These are phyloP conservation scores for Neonectria hederae DNA, from an alignment of 2,329 filamentous ascomycete species.

Conservation along the genomic window DNA sequence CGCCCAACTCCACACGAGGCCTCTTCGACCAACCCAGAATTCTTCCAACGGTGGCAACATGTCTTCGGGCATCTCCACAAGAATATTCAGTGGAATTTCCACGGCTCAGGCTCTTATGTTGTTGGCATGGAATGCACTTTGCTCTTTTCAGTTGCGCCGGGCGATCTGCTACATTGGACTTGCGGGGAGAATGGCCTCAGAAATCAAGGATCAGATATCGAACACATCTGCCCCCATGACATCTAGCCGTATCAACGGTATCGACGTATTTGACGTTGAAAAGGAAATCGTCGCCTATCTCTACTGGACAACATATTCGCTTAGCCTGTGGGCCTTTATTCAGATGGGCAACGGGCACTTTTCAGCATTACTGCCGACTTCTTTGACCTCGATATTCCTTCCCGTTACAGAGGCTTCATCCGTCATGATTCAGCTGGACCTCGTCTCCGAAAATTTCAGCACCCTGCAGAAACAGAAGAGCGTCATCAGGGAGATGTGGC, in stretches of 20 bases:
- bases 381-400: constrained; percentile 42
- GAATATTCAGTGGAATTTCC: constrained; percentile 46
- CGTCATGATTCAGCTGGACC: constrained; percentile 46
- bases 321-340: constrained; percentile 51
- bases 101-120: constrained; percentile 49
- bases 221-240: constrained; percentile 40
- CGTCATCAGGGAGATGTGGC: constrained; percentile 48
- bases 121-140: constrained; percentile 50
- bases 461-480: constrained; percentile 49
- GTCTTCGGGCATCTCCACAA: constrained; percentile 44
- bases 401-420: constrained; percentile 44
- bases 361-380: constrained; percentile 36
- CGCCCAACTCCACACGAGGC: constrained; percentile 45
- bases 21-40: constrained; percentile 32
- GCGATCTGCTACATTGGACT: constrained; percentile 49
- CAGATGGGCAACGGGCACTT: constrained; percentile 45
- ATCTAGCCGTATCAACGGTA: constrained; percentile 52
- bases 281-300: constrained; percentile 51
- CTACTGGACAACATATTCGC: constrained; percentile 52
- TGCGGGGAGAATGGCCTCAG: constrained; percentile 43
- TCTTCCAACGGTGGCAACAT: constrained; percentile 32
- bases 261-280: constrained; percentile 52
- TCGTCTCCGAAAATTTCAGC: constrained; percentile 50
- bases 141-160: constrained; percentile 44
- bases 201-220: constrained; percentile 46